phyloP scores from a whole-genome alignment of 371 early-diverging fungal genomes.

The Rozella allomycis region DNA sequence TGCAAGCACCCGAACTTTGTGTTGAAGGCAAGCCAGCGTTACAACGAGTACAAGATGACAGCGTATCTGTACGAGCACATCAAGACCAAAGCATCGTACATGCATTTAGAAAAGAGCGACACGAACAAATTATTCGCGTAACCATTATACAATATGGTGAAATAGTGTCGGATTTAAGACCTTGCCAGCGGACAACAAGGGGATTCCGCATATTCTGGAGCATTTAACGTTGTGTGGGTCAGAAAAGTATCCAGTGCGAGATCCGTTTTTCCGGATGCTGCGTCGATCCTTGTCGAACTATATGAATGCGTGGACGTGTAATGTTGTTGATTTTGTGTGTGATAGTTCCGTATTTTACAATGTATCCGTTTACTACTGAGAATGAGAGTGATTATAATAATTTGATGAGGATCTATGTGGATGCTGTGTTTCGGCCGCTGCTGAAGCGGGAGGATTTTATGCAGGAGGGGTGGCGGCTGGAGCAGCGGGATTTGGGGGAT shows the following conservation, averaged over 20 bases:
- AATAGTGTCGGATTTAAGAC: conserved; percentile 78
- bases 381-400: conserved; percentile 67
- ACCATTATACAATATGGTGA: too few species aligned
- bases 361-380: conserved; percentile 83
- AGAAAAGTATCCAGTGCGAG: conserved; percentile 64
- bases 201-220: conserved; percentile 85
- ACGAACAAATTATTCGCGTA: too few species aligned
- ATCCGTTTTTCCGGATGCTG: conserved; percentile 93
- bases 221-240: conserved; percentile 84
- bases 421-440: conserved; percentile 61
- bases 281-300: conserved; percentile 83
- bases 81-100: too few species aligned
- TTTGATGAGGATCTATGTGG: conserved; percentile 74
- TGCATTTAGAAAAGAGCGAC: too few species aligned
- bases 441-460: conserved; percentile 51
- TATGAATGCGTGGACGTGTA: conserved; percentile 88
- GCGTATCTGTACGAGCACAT: too few species aligned
- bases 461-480: conserved; percentile 91
- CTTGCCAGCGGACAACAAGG: conserved; percentile 52
- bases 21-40: too few species aligned
- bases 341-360: conserved; percentile 56
- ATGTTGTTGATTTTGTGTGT: background rate
- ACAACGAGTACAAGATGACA: too few species aligned
- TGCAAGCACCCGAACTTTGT: too few species aligned
- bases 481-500: conserved; percentile 38